Base-by-base conservation (phyloP, 1,284 basidiomycete species). In the Abortiporus biennis region DNA sequence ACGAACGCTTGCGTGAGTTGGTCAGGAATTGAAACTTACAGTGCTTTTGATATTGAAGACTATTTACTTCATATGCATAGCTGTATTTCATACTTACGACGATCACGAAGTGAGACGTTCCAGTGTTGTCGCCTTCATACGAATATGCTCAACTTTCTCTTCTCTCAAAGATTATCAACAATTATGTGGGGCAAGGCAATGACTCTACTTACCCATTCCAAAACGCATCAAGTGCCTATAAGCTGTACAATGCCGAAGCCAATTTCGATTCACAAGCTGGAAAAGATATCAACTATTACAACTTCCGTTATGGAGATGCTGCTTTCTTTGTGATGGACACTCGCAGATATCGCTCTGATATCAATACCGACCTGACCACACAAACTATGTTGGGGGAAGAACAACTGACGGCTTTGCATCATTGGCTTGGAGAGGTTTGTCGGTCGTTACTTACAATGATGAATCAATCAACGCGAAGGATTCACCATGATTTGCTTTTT, bases 271-370 rank as follows among this genome's bases (percentile, higher is more conserved):
- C 80, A 1, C 4, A 27, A 6, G 40, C 53, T 2, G 47, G 53
- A 42, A 52, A 63, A 4, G 76, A 69, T 21, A 66, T 71, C 38
- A 69, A 78, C 53, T 86, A 84, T 56, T 87, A 75, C 53, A 71
- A 75, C 43, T 84, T 84, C 62, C 65, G 67, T 30, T 79, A 81
- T 51, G 84, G 78, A 1, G 84, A 88, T 52, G 68, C 69, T 2
- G 82, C 84, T 0, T 91, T 87, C 62, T 91, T 91, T 61, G 85
- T 90, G 20, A 66, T 85, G 66, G 88, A 91, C 62, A 86, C 84
- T 4, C 71, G 86, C 11, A 71, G 75, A 12, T 76, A 87, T 55
- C 76, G 87, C 23, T 74, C 74, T 3, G 62, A 67, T 36, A 57
- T 67, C 11, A 55, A 59, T 2, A 69, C 71, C n/a, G 72, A 72